Conservation (phyloP, 208 protist genomes). For the Blechomonas ayalai region DNA sequence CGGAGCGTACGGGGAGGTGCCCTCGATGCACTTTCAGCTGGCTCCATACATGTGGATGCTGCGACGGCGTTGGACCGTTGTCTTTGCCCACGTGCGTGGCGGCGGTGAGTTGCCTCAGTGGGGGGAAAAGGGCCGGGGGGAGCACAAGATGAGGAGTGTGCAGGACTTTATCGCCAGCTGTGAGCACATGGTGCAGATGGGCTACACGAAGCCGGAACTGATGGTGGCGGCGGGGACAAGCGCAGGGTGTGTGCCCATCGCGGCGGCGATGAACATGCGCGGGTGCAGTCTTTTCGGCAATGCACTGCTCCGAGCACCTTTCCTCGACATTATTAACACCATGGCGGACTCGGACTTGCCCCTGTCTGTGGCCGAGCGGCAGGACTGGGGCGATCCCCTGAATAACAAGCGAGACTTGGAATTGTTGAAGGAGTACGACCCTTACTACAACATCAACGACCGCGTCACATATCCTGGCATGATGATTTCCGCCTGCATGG, state of each 20-base stretch:
- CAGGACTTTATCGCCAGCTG: slow-evolving; percentile 91
- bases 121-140: slow-evolving; percentile 68
- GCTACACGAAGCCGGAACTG: slow-evolving; percentile 78
- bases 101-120: slow-evolving; percentile 87
- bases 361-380: slow-evolving; percentile 86
- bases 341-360: slow-evolving; percentile 89
- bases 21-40: slow-evolving; percentile 89
- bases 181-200: slow-evolving; percentile 85
- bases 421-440: slow-evolving; percentile 69
- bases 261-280: slow-evolving; percentile 88
- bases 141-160: slow-evolving; percentile 85
- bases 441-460: slow-evolving; percentile 90
- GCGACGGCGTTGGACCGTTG: slow-evolving; percentile 82
- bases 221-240: slow-evolving; percentile 88
- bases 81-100: slow-evolving; percentile 90
- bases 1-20: slow-evolving; percentile 86
- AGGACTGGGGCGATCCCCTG: slow-evolving; percentile 93
- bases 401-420: slow-evolving; percentile 60
- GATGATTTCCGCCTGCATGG: slow-evolving; percentile 85
- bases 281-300: slow-evolving; percentile 82
- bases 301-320: slow-evolving; percentile 83
- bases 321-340: slow-evolving; percentile 92
- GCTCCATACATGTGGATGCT: slow-evolving; percentile 92
- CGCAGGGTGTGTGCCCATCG: slow-evolving; percentile 92
- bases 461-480: slow-evolving; percentile 86